These are phyloP conservation scores for Harringtonia lauricola DNA, from an alignment of 2,329 filamentous ascomycete genomes.

Conservation along the genomic window DNA sequence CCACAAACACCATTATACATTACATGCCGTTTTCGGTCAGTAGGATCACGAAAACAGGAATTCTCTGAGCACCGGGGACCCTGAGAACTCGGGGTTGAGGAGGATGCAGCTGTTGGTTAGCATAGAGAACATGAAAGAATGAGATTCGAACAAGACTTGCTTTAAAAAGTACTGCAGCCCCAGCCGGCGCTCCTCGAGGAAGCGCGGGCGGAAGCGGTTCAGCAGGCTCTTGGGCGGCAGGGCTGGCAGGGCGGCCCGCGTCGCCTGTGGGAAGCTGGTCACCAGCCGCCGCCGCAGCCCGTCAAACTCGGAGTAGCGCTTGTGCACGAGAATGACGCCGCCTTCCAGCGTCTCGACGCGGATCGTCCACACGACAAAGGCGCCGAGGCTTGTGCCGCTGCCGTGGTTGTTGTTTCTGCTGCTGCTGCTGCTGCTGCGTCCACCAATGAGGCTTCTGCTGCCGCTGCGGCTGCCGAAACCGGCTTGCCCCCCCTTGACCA, in stretches of 20 bases:
- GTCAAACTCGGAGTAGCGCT: slow-evolving; percentile 90
- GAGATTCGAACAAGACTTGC: slow-evolving; percentile 42
- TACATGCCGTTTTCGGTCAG: too few species aligned
- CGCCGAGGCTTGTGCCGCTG: slow-evolving; percentile 52
- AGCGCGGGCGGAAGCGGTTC: slow-evolving; percentile 72
- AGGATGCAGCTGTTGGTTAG: slow-evolving; percentile 61
- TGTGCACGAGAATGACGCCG: slow-evolving; percentile 49
- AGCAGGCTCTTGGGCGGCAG: slow-evolving; percentile 87
- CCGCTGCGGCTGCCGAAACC: slow-evolving; percentile 16
- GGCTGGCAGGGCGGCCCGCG: slow-evolving; percentile 66
- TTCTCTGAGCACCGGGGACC: slow-evolving; percentile 81
- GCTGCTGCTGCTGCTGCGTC: neutral
- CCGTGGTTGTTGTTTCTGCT: neutral
- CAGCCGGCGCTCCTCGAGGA: slow-evolving; percentile 72
- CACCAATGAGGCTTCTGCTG: slow-evolving; percentile 20
- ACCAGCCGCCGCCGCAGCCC: slow-evolving; percentile 64
- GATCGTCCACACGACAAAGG: slow-evolving; percentile 93
- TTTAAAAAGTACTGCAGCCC: slow-evolving; percentile 90
- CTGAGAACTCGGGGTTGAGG: slow-evolving; percentile 86
- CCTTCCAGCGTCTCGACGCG: slow-evolving; percentile 71
- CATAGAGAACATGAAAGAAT: neutral
- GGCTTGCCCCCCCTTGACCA: slow-evolving; percentile 39
- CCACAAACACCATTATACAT: too few species aligned
- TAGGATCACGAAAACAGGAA: slow-evolving; percentile 71
- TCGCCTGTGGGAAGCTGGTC: slow-evolving; percentile 72